A percentile compares a stretch with the other conserved stretches of the same genome.
Evolutionary conservation across 805 yeast genomes (phyloP).

Genomic region (Yarrowia sp.): DNA sequence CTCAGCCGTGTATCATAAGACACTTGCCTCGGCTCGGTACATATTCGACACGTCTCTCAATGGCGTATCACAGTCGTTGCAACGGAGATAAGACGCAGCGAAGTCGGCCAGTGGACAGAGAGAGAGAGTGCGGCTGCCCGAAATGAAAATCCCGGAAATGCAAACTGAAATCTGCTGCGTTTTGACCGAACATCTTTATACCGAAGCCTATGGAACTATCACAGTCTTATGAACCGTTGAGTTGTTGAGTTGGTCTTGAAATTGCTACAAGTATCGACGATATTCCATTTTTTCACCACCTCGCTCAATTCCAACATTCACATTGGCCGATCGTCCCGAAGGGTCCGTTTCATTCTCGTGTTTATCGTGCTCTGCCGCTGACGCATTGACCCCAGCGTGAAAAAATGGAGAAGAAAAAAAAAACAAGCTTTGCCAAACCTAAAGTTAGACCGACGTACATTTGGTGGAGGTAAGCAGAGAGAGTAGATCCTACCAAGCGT

Average conservation of each 20-base stretch:
- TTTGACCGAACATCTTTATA: no score
- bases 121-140: neutral
- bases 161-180: neutral
- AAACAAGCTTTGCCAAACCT: neutral
- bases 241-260: neutral
- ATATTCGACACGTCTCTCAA: neutral
- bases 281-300: neutral
- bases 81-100: conserved; percentile 11
- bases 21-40: conserved; percentile 13
- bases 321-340: conserved; percentile 20
- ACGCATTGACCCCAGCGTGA: neutral
- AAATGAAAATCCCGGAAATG: conserved; percentile 1
- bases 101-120: neutral
- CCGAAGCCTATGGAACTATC: neutral
- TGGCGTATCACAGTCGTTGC: conserved; percentile 9
- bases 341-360: neutral
- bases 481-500: no score
- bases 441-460: neutral
- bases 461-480: no score
- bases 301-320: neutral
- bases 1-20: no score
- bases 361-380: neutral
- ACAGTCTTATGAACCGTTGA: neutral
- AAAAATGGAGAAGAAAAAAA: neutral
- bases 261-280: neutral